Base-by-base conservation (phyloP, 176 grass and related monocot species). In the Lolium multiflorum region DNA sequence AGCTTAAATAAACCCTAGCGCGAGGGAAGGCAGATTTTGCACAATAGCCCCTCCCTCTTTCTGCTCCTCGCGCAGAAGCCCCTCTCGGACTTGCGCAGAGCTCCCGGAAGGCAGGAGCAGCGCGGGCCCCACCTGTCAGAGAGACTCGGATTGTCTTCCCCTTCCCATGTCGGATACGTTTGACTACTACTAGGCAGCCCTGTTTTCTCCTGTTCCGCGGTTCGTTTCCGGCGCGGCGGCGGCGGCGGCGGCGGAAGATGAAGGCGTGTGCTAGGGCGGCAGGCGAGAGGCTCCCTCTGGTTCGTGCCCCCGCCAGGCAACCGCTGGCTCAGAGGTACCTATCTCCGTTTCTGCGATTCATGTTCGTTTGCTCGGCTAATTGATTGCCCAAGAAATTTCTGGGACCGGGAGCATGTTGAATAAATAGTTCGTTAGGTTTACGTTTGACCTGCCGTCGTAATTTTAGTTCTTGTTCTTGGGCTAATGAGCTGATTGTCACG, bases 1-100 rank as follows among this genome's bases (percentile, higher is more conserved):
- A 6, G 39, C 66, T 80, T 81, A 84, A 89, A 92, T 81, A 84
- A 89, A 92, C 80, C 82, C 71, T 84, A 94, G 88, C 31, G 56
- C 44, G 57, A 31, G 43, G n/a, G n/a, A 21, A 76, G 24, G 17
- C 14, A 11, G 57, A 18, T 70, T 64, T 65, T 87, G 22, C 66
- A 43, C 14, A 50, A 75, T 22, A 54, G 37, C 7, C 48, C 49
- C 57, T 76, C 71, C 2, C 44, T 7, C 67, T 8, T 58, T 8
- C 4, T 17, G n/a, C 4, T 70, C 25, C 79, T 68, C 47, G 46
- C 79, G 10, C 63, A 69, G 39, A 0, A 51, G 25, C 15, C 61
- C 56, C 79, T 56, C 59, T n/a, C 41, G 22, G 78, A 80, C 59
- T n/a, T 14, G 11, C 16, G 24, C 70, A n/a, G 35, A 77, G 65